phyloP scores from a whole-genome alignment of 2,329 filamentous ascomycete genomes.

The Parascedosporium putredinis region DNA sequence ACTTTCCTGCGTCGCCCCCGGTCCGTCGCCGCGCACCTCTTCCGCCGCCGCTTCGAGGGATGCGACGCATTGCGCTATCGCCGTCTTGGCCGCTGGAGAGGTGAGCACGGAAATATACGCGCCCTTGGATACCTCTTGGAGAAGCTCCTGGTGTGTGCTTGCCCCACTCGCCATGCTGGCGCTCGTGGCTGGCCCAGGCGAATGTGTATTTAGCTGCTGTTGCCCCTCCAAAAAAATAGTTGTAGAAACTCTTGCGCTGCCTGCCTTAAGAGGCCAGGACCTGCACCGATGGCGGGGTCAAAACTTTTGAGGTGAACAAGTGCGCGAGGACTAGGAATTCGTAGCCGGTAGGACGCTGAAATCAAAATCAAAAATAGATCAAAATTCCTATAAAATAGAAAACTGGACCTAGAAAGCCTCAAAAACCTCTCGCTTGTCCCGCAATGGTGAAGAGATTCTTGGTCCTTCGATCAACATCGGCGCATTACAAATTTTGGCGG shows the following conservation, averaged over 20 bases:
- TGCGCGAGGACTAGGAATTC: too few species aligned
- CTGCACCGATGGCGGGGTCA: not conserved
- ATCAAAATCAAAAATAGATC: too few species aligned
- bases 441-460: not conserved
- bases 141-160: not conserved
- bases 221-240: not conserved
- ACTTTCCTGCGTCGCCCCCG: too few species aligned
- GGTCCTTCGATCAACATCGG: not conserved
- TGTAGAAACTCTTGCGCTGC: too few species aligned
- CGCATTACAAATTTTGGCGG: not conserved
- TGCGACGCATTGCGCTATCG: not conserved
- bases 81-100: not conserved
- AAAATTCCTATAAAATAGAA: not conserved
- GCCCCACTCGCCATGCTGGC: not conserved
- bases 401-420: not conserved
- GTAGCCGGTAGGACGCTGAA: too few species aligned
- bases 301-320: too few species aligned
- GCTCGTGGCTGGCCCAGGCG: too few species aligned
- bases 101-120: not conserved
- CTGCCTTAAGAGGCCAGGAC: not conserved
- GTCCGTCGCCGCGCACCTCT: not conserved
- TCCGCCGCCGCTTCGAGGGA: not conserved
- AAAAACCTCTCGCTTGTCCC: not conserved
- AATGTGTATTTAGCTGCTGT: too few species aligned
- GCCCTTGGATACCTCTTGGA: not conserved